Conservation (phyloP, 148 eudicot genomes). For the Cornus florida region DNA sequence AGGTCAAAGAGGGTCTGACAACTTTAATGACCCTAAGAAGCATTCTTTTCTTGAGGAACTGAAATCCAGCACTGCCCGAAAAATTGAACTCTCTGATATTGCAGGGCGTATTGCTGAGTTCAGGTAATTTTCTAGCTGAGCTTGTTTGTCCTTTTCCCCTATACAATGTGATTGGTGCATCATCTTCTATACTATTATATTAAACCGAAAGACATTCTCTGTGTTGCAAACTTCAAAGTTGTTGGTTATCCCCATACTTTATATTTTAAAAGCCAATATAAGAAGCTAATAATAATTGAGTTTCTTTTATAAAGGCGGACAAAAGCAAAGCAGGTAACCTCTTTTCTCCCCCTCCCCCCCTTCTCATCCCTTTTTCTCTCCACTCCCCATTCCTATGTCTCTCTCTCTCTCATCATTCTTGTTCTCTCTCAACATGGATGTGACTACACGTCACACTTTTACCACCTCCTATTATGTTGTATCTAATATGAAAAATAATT, state of each 20-base stretch:
- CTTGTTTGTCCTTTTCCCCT: slow-evolving; percentile 4
- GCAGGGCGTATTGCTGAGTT: slow-evolving; percentile 77
- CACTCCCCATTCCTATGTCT: background rate
- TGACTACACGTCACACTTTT: background rate
- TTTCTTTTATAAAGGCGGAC: background rate
- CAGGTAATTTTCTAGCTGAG: slow-evolving; percentile 42
- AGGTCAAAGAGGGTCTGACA: slow-evolving; percentile 58
- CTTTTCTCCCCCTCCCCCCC: background rate
- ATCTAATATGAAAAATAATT: background rate
- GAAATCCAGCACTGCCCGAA: slow-evolving; percentile 63
- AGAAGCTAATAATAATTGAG: background rate
- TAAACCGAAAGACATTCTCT: too few relatives aligned
- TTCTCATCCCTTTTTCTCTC: background rate
- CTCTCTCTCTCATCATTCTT: background rate
- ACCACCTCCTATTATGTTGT: background rate
- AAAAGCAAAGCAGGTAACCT: background rate
- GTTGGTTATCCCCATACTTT: background rate
- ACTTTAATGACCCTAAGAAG: slow-evolving; percentile 45
- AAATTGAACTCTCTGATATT: slow-evolving; percentile 77
- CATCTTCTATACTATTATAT: background rate
- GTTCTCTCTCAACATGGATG: background rate
- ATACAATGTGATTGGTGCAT: background rate
- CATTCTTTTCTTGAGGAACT: slow-evolving; percentile 84
- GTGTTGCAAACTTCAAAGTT: background rate
- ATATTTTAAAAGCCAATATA: too few relatives aligned